Percentiles rank a stretch among this genome's conserved stretches.
Conservation (phyloP, 306 rosid species). For the Vicia villosa region DNA sequence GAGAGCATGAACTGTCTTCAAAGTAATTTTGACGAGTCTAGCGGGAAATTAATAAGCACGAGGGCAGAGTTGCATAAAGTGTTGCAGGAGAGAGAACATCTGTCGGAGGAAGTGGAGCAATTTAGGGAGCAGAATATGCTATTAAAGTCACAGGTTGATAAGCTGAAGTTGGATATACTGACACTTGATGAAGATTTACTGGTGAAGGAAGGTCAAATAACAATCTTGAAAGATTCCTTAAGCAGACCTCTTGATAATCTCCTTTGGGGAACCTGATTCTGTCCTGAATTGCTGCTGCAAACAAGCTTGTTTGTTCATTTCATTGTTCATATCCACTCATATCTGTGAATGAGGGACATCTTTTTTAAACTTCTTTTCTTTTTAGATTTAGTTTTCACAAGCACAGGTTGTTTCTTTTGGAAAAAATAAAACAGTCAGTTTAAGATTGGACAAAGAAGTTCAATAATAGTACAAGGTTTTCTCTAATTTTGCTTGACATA, state of each 20-base stretch:
- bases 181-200: conserved; percentile 74
- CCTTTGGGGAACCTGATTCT: conserved; percentile 65
- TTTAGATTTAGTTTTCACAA: background rate
- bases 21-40: conserved; percentile 62
- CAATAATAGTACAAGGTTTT: conserved; percentile 12
- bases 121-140: conserved; percentile 76
- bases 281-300: conserved; percentile 38
- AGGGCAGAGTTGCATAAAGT: conserved; percentile 64
- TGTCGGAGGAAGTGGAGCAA: conserved; percentile 84
- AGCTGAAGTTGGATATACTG: conserved; percentile 65
- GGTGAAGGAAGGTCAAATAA: conserved; percentile 88
- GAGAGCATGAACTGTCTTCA: conserved; percentile 59
- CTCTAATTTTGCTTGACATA: background rate
- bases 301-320: conserved; percentile 32
- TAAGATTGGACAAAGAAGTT: conserved; percentile 31
- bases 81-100: conserved; percentile 74
- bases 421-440: conserved; percentile 21
- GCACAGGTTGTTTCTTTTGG: conserved; percentile 17
- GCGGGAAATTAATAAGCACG: conserved; percentile 55
- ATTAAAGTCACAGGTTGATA: conserved; percentile 58
- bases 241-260: conserved; percentile 67
- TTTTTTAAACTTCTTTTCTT: background rate
- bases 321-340: conserved; percentile 61
- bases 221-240: conserved; percentile 79
- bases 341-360: conserved; percentile 36